These are phyloP conservation scores for Narthecium ossifragum DNA, from an alignment of 106 monocot species.

Conservation along the genomic window DNA sequence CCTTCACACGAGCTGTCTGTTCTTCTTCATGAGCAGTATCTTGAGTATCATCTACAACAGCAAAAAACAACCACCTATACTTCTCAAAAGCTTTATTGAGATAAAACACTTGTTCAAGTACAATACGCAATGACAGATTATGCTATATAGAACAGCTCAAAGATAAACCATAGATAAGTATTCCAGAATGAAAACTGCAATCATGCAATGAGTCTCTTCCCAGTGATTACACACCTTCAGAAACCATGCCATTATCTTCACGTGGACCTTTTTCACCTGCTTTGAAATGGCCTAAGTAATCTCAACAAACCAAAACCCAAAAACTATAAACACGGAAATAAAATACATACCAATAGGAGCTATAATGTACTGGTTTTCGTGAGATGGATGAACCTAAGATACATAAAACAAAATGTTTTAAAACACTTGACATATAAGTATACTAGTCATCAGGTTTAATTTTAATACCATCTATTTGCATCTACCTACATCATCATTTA, in stretches of 20 bases:
- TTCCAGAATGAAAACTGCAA: too few species aligned
- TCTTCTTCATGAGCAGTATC: slow-evolving; percentile 76
- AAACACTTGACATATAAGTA: background rate
- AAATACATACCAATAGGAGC: slow-evolving; percentile 61
- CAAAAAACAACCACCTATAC: background rate
- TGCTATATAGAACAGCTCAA: too few species aligned
- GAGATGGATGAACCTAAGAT: slow-evolving; percentile 45
- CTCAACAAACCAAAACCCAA: background rate
- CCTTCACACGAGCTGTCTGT: slow-evolving; percentile 46
- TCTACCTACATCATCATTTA: background rate
- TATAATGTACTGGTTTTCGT: slow-evolving; percentile 56
- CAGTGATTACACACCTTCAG: slow-evolving; percentile 54
- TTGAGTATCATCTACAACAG: slow-evolving; percentile 73
- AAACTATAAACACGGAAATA: background rate
- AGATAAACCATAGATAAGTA: too few species aligned
- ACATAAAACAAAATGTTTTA: slow-evolving; percentile 4
- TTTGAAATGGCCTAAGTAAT: too few species aligned
- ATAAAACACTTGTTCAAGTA: too few species aligned
- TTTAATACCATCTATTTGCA: background rate
- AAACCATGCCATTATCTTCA: slow-evolving; percentile 35
- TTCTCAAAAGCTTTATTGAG: too few species aligned
- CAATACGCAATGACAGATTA: too few species aligned
- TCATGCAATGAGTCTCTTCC: too few species aligned
- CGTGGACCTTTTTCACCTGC: slow-evolving; percentile 34
- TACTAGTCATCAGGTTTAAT: background rate